Evolutionary conservation across 345 rosid genomes (phyloP).

Genomic region (Bretschneidera sinensis): DNA sequence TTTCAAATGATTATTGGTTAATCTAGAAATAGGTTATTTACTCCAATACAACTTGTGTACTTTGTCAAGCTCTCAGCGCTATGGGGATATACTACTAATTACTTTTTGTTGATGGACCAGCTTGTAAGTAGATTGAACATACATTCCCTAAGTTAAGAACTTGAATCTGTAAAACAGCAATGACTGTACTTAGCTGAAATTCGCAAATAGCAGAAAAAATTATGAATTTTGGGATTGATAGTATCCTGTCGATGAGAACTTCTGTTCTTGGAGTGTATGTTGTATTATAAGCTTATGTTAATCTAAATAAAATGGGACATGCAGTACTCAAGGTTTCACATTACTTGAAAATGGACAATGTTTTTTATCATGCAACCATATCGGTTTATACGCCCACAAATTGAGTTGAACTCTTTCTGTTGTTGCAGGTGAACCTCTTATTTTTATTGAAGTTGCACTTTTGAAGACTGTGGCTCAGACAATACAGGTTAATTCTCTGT

Average conservation of each 20-base stretch:
- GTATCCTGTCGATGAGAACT: no score
- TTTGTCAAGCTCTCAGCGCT: neutral
- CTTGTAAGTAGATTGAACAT: no score
- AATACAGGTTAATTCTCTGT: constrained; percentile 54
- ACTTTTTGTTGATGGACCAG: no score
- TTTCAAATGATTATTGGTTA: neutral
- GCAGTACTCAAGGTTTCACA: neutral
- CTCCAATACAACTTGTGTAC: neutral
- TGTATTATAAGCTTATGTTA: no score
- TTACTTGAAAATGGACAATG: neutral
- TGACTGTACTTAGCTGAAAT: neutral
- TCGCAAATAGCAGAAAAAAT: no score
- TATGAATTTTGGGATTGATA: no score
- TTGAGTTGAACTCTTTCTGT: neutral
- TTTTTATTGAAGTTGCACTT: constrained; percentile 96
- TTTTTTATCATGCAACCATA: neutral
- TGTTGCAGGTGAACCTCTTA: constrained; percentile 86
- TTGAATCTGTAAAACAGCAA: neutral
- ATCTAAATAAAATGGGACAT: neutral
- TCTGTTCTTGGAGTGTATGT: no score
- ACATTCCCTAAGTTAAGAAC: no score
- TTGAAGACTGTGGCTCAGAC: constrained; percentile 67
- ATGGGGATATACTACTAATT: neutral
- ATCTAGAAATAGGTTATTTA: neutral
- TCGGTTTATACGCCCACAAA: neutral